Evolutionary conservation across 805 yeast species (phyloP), one percentile per base, ranked within the genome.

Genomic region (Dipodascus albidus): DNA sequence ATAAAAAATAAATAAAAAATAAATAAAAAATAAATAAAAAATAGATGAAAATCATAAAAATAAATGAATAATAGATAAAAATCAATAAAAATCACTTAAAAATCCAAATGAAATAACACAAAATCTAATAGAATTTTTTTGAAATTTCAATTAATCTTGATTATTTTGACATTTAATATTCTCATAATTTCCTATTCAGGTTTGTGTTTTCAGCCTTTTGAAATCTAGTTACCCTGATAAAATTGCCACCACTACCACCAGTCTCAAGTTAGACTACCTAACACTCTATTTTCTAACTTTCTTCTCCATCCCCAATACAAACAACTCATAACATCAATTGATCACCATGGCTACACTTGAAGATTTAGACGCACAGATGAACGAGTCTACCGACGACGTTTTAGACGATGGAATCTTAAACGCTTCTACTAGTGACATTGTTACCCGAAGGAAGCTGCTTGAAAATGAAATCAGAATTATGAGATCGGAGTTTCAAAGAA

Each of bases 401-500:
- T 72, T 90, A 57, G 96, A 88, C 66, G 82, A 80, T 59, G 99
- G 91, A 60, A 85, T 93, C 67, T 71, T 86, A 59, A 73, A 72
- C 57, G 79, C 88, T 50, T 79, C 96, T 38, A 83, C 96, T 0
- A 78, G 82, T 23, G 98, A 93, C 62, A 80, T 93, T 62, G 75
- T 78, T 65, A 90, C 87, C 67, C 82, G 98, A 63, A 81, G 96
- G 23, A 86, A 86, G 60, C 74, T 93, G 57, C 76, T 93, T 62
- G 97, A 91, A 64, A 93, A 93, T 67, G 98, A 93, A 67, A 90
- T 93, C 69, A 88, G 90, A 67, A 89, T 93, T 62, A 88, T 93
- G 84, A 79, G 86, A 63, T 86, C 96, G 3, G 99, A 93, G 71
- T 76, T 83, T 62, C 93, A 89, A 70, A 79, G 98, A 67, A 74